Base-by-base conservation (phyloP, 1,284 basidiomycete species). In the Taiwanofungus camphoratus region DNA sequence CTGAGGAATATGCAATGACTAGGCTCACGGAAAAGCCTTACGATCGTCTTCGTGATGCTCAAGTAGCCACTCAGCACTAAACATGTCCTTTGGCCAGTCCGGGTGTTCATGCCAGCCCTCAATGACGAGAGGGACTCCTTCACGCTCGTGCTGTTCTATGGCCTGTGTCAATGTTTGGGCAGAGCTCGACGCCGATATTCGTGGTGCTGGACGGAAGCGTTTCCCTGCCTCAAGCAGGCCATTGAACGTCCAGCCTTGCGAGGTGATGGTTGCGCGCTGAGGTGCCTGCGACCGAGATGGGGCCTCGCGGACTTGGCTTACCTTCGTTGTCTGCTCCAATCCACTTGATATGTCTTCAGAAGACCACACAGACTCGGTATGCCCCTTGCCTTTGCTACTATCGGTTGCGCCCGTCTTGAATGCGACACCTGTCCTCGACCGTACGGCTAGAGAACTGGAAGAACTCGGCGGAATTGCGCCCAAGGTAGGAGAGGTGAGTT, bases 121-220 rank as follows among this genome's bases (percentile, higher is more conserved):
- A 16, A 89, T 70, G 22, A 89, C 72, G 40, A 86, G 53, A 2
- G 86, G 86, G 9, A 62, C 50, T 1, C 81, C 83, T 7, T 57
- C 52, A 7, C 46, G 40, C 39, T 87, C 82, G 41, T 77, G 69
- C 4, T 64, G 45, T 21, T 60, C 48, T 20, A 86, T 66, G 2
- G 54, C 59, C 11, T 36, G 32, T 6, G 48, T 24, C 3, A 63
- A 26, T 5, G 51, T 48, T 3, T 38, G 32, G 8, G 45, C 36
- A 15, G 43, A 41, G 21, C 43, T 32, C 7, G 54, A 27, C 27
- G 60, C 70, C 30, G 59, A 70, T 29, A 76, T 60, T 34, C 75
- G 73, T 11, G 59, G 61, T 12, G 75, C 68, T 5, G 54, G 51
- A 5, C 52, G 37, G 58, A 83, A 82, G 35, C 63, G 63, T 8